A percentile compares a stretch with the other conserved stretches of the same genome.
Evolutionary conservation across 1,284 basidiomycete species (phyloP).

Genomic region (Clitocybe nebularis): DNA sequence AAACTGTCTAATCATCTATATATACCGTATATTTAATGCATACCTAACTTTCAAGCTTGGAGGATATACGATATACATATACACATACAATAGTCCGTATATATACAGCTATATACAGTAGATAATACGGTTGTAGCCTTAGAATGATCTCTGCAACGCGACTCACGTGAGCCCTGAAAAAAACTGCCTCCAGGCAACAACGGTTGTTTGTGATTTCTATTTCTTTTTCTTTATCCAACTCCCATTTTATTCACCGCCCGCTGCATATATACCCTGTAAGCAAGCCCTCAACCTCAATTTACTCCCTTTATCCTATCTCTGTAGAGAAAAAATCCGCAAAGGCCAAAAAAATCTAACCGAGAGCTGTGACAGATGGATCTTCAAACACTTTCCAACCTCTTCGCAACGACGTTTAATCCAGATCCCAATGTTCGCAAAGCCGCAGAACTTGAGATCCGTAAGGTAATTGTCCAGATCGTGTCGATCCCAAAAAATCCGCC

Average conservation of each 20-base stretch:
- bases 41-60: too few species aligned
- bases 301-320: not conserved
- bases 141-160: too few species aligned
- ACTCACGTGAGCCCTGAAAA: conserved; percentile 1
- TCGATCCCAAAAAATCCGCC: conserved; percentile 3
- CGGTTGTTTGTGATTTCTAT: not conserved
- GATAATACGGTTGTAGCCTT: too few species aligned
- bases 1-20: too few species aligned
- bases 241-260: not conserved
- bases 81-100: too few species aligned
- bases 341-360: not conserved
- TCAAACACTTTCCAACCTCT: conserved; percentile 70
- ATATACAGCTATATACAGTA: too few species aligned
- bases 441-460: conserved; percentile 80
- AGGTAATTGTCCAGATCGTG: conserved; percentile 43
- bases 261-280: not conserved
- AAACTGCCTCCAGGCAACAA: too few species aligned
- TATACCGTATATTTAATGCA: too few species aligned
- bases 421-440: conserved; percentile 82
- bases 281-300: not conserved
- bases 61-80: too few species aligned
- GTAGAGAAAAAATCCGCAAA: not conserved
- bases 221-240: not conserved
- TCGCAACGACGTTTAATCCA: conserved; percentile 74
- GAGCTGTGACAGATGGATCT: conserved; percentile 57